Percentiles rank a stretch among this genome's conserved stretches.
Conservation (phyloP, 139 green algal genomes). For the Gonium pectorale region DNA sequence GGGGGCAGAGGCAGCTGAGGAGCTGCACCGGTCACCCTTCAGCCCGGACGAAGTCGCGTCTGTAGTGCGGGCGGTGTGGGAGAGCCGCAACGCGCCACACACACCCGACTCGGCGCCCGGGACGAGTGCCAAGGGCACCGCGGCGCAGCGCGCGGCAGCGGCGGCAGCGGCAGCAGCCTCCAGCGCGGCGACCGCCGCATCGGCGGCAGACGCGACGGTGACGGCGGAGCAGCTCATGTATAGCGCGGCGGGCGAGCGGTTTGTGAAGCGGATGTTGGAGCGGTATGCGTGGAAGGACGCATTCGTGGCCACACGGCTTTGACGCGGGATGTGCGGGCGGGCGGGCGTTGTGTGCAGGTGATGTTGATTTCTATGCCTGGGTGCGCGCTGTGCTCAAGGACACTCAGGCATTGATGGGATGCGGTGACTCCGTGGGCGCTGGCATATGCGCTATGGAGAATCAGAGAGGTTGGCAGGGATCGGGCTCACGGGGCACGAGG, state of each 20-base stretch:
- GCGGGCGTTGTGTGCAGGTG: no score
- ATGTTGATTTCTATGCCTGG: not conserved
- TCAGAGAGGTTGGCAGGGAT: no score
- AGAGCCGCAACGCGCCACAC: slow-evolving; percentile 34
- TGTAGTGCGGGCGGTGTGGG: slow-evolving; percentile 45
- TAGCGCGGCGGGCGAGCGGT: slow-evolving; percentile 48
- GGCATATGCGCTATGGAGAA: no score
- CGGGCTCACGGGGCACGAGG: no score
- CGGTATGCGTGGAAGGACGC: slow-evolving; percentile 67
- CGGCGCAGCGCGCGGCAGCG: no score
- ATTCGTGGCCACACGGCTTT: slow-evolving; percentile 50
- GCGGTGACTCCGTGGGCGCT: no score
- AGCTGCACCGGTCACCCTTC: slow-evolving; percentile 51
- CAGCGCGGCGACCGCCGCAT: not conserved
- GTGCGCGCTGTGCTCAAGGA: no score
- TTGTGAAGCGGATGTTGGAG: slow-evolving; percentile 63
- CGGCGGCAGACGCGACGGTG: slow-evolving; percentile 29
- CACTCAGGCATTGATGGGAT: no score
- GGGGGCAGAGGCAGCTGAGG: slow-evolving; percentile 23
- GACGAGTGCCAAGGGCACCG: no score
- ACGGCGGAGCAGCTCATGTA: slow-evolving; percentile 70
- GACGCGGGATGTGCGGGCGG: not conserved
- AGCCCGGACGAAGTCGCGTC: slow-evolving; percentile 26
- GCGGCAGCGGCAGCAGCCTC: not conserved
- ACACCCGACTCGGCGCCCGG: no score